Conservation (phyloP, 371 early-diverging fungal genomes). For the Globomyces sp. region DNA sequence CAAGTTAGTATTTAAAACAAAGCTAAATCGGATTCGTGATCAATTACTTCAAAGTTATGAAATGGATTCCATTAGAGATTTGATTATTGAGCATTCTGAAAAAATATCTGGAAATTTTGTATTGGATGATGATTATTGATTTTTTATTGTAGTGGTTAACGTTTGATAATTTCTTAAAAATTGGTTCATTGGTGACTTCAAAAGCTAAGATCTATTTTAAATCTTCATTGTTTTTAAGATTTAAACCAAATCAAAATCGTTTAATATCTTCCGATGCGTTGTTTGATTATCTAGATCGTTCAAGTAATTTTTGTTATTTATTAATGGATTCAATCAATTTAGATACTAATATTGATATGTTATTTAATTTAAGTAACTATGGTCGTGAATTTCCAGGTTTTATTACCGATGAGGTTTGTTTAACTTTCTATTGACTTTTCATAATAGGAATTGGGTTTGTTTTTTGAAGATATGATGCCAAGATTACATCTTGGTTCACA, state of each 20-base stretch:
- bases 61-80: background rate
- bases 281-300: background rate
- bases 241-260: background rate
- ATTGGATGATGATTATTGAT: background rate
- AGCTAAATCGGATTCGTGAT: background rate
- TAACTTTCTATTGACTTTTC: background rate
- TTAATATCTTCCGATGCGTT: background rate
- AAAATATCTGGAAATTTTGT: background rate
- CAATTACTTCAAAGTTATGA: background rate
- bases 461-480: slow-evolving; percentile 47
- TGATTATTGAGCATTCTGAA: background rate
- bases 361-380: slow-evolving; percentile 42
- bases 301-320: background rate
- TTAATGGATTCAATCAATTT: background rate
- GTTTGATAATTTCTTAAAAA: background rate
- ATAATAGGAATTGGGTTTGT: slow-evolving; percentile 39
- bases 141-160: background rate
- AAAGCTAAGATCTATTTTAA: background rate
- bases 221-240: background rate
- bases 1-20: background rate
- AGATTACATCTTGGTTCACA: slow-evolving; percentile 38
- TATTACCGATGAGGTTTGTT: slow-evolving; percentile 41
- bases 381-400: slow-evolving; percentile 46
- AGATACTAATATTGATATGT: slow-evolving; percentile 25
- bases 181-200: background rate